Percentiles rank a stretch among this genome's conserved stretches.
Conservation (phyloP, 192 early-diverging fungal species). For the Ambispora gerdemannii region DNA sequence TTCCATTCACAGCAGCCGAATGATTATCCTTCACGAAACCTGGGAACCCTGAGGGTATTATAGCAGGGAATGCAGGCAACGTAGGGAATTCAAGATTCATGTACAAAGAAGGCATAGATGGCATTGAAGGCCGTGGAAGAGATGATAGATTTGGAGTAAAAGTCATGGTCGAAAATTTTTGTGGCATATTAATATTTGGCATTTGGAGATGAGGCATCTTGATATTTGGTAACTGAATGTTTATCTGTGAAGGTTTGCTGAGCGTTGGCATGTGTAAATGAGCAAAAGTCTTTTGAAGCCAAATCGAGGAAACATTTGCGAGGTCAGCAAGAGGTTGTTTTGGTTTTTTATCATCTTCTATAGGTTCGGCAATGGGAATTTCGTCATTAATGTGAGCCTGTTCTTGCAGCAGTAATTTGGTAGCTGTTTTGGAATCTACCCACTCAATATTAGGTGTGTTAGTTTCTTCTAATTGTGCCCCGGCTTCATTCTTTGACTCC, state of each 20-base stretch:
- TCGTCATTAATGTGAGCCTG: constrained; percentile 10
- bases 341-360: constrained; percentile 11
- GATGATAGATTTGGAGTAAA: constrained; percentile 24
- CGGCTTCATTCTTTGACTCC: constrained; percentile 27
- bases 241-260: constrained; percentile 23
- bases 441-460: constrained; percentile 18
- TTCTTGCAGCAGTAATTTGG: background rate
- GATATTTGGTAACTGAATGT: constrained; percentile 24
- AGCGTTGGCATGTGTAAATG: constrained; percentile 40
- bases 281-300: constrained; percentile 44
- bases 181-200: constrained; percentile 25
- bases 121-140: constrained; percentile 25
- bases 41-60: constrained; percentile 5
- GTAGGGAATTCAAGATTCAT: constrained; percentile 28
- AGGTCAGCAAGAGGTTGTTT: constrained; percentile 33
- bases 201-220: constrained; percentile 31
- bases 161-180: constrained; percentile 29
- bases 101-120: constrained; percentile 27
- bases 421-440: constrained; percentile 21
- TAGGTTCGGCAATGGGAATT: constrained; percentile 22
- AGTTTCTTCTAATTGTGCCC: background rate
- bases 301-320: constrained; percentile 34
- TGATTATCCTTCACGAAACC: constrained; percentile 12
- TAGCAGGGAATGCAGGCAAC: constrained; percentile 22
- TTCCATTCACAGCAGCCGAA: too few relatives aligned